phyloP scores from a whole-genome alignment of 352 stramenopile genomes.

The Peronospora destructor region DNA sequence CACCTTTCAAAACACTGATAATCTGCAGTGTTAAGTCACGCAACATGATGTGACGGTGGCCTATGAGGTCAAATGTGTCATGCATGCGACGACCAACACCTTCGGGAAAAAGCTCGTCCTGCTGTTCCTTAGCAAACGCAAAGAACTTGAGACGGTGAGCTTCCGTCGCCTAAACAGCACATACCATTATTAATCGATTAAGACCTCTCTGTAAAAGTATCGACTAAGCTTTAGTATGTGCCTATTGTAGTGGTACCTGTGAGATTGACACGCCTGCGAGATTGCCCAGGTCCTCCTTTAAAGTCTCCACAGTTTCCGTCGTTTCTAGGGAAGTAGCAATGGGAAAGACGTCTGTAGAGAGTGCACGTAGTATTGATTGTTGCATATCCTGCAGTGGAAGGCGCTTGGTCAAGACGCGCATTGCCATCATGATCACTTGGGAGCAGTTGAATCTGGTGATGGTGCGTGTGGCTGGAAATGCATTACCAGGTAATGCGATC shows the following conservation, averaged over 20 bases:
- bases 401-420: slow-evolving; percentile 46
- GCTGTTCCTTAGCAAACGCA: slow-evolving; percentile 62
- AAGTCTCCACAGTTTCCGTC: slow-evolving; percentile 8
- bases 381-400: slow-evolving; percentile 22
- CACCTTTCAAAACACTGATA: slow-evolving; percentile 64
- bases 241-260: slow-evolving; percentile 26
- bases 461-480: slow-evolving; percentile 24
- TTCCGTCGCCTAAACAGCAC: slow-evolving; percentile 35
- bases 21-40: slow-evolving; percentile 72
- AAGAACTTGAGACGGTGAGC: slow-evolving; percentile 77
- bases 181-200: not conserved
- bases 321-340: slow-evolving; percentile 7
- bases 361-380: slow-evolving; percentile 23
- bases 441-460: slow-evolving; percentile 17
- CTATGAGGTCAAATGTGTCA: slow-evolving; percentile 74
- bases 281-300: slow-evolving; percentile 33
- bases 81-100: slow-evolving; percentile 68
- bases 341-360: slow-evolving; percentile 33
- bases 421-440: slow-evolving; percentile 37
- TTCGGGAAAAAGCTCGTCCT: slow-evolving; percentile 69
- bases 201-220: not conserved
- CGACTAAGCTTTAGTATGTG: not conserved
- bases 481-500: not conserved
- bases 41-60: slow-evolving; percentile 81
- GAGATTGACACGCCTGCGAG: slow-evolving; percentile 53